A percentile compares a stretch with the other conserved stretches of the same genome.
Evolutionary conservation across 495 filamentous ascomycete species (phyloP).

Genomic region (Aspergillus leporis): DNA sequence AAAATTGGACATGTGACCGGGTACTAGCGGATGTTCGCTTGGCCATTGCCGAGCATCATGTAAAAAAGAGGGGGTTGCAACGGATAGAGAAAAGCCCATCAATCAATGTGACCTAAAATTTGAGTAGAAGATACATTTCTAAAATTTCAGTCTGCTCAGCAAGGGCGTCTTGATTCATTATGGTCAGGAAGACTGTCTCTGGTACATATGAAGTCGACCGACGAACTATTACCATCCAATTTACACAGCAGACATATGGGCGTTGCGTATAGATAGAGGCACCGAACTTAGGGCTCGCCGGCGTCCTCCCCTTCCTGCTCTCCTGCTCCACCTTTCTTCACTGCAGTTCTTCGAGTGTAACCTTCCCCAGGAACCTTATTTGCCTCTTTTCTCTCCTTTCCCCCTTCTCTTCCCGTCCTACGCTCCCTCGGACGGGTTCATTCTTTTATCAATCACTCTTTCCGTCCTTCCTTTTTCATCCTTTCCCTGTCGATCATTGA

Average conservation of each 20-base stretch:
- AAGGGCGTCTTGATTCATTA: not conserved
- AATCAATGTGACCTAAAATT: not conserved
- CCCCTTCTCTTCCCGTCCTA: not conserved
- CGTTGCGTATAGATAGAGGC: not conserved
- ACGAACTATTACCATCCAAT: not conserved
- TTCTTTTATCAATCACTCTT: conserved; percentile 1
- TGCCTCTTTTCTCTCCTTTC: not conserved
- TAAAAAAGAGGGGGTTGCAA: not conserved
- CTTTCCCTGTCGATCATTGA: not conserved
- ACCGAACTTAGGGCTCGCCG: conserved; percentile 2
- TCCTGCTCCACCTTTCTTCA: conserved; percentile 4
- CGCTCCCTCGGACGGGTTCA: not conserved
- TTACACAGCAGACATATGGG: not conserved
- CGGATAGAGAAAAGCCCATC: not conserved
- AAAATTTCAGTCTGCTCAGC: not conserved
- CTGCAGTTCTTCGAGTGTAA: not conserved
- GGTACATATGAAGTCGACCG: not conserved
- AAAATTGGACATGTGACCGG: conserved; percentile 2
- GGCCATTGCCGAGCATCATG: too few relatives aligned
- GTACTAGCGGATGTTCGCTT: not conserved
- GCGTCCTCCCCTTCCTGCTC: not conserved
- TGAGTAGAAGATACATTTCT: not conserved
- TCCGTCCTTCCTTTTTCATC: not conserved
- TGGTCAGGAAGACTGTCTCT: not conserved
- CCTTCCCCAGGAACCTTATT: conserved; percentile 9